phyloP scores from a whole-genome alignment of 2,329 filamentous ascomycete genomes.

The Talaromyces atroroseus region DNA sequence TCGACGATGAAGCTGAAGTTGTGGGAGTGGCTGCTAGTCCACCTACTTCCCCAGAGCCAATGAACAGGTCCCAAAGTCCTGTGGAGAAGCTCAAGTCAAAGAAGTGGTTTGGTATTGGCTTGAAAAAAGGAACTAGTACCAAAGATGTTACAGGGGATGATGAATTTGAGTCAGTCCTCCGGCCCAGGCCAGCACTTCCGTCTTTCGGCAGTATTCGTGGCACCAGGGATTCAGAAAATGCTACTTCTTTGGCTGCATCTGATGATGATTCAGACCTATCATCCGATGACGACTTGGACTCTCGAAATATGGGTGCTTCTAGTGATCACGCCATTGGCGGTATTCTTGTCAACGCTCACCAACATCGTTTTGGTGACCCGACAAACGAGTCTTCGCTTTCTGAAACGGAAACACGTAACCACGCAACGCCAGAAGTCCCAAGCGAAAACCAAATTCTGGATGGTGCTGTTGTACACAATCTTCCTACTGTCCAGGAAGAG shows the following conservation, averaged over 20 bases:
- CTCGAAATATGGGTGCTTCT: constrained; percentile 33
- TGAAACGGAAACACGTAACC: not conserved
- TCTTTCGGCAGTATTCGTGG: constrained; percentile 59
- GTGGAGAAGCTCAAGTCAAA: constrained; percentile 27
- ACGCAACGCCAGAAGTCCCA: not conserved
- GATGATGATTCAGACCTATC: constrained; percentile 29
- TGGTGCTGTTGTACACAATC: not conserved
- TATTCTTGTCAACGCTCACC: constrained; percentile 41
- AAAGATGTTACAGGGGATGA: constrained; percentile 36
- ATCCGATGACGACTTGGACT: constrained; percentile 43
- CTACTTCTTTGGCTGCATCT: constrained; percentile 17
- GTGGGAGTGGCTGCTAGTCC: constrained; percentile 42
- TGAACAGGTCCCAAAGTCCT: constrained; percentile 28
- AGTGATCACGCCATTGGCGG: constrained; percentile 50
- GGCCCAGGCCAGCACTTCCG: constrained; percentile 54
- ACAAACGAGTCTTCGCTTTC: not conserved
- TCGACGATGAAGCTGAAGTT: constrained; percentile 52
- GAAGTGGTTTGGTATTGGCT: constrained; percentile 33
- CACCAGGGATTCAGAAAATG: constrained; percentile 23
- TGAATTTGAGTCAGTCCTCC: constrained; percentile 52
- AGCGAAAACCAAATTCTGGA: not conserved
- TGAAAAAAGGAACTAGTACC: constrained; percentile 25
- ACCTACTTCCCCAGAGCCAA: constrained; percentile 36
- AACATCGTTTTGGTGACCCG: not conserved
- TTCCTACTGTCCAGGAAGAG: constrained; percentile 10